Percentiles rank a stretch among this genome's conserved stretches.
These are phyloP conservation scores for Triticum turgidum DNA, from an alignment of 176 grass and related monocot species.

Conservation along the genomic window DNA sequence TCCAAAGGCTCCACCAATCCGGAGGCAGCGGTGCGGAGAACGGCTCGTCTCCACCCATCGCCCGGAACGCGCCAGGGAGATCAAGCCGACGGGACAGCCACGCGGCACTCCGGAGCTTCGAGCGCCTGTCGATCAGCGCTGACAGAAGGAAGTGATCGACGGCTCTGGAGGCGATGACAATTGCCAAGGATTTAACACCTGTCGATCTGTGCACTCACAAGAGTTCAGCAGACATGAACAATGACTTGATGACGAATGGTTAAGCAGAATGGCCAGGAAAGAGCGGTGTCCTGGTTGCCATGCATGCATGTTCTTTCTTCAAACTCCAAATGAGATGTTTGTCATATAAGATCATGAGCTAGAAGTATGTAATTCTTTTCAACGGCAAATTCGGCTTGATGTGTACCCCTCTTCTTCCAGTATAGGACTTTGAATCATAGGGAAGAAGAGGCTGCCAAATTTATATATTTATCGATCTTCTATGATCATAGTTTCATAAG, in stretches of 20 bases:
- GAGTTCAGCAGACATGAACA: neutral
- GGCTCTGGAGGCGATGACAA: neutral
- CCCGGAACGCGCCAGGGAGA: neutral
- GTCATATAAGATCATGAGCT: neutral
- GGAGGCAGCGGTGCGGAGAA: conserved; percentile 47
- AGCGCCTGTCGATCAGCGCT: conserved; percentile 66
- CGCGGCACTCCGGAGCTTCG: conserved; percentile 55
- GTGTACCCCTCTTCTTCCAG: neutral
- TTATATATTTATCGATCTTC: neutral
- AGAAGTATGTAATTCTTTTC: conserved; percentile 3
- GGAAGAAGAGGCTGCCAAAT: neutral
- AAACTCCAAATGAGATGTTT: neutral
- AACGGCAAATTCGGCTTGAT: neutral
- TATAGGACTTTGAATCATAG: neutral
- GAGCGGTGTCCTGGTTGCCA: neutral
- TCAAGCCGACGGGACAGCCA: conserved; percentile 33
- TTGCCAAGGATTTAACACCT: neutral
- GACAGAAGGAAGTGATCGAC: conserved; percentile 61
- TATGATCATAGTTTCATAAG: neutral
- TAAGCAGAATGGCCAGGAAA: neutral
- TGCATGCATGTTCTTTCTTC: neutral
- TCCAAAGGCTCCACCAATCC: conserved; percentile 70
- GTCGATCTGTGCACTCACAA: neutral
- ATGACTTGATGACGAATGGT: neutral
- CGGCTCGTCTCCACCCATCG: conserved; percentile 46